These are phyloP conservation scores for Dendrobium nobile DNA, from an alignment of 106 monocot species.

Conservation along the genomic window DNA sequence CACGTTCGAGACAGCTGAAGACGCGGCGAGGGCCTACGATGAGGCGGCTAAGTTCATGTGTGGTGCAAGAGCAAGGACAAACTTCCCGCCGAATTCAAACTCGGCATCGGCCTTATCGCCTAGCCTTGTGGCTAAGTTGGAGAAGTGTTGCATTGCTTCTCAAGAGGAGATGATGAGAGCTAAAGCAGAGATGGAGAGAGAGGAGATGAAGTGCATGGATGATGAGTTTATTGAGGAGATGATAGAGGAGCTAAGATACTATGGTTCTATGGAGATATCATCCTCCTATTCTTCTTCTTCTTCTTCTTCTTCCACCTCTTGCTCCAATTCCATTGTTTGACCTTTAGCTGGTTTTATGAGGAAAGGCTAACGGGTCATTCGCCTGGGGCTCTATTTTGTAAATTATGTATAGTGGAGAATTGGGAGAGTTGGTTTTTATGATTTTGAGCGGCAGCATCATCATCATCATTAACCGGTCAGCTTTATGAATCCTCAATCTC, in stretches of 20 bases:
- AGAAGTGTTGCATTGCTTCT: slow-evolving; percentile 38
- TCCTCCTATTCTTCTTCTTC: slow-evolving; percentile 22
- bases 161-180: not conserved
- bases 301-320: not conserved
- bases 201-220: slow-evolving; percentile 24
- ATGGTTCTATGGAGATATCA: slow-evolving; percentile 74
- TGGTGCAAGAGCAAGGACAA: slow-evolving; percentile 50
- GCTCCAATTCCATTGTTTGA: not conserved
- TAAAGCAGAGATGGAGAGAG: not conserved
- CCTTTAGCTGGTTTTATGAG: not conserved
- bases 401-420: not conserved
- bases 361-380: not conserved
- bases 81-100: slow-evolving; percentile 42
- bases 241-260: slow-evolving; percentile 77
- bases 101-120: slow-evolving; percentile 28
- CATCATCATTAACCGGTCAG: slow-evolving; percentile 1
- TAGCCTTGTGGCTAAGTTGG: slow-evolving; percentile 59
- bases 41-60: slow-evolving; percentile 79
- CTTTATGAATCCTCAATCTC: not conserved
- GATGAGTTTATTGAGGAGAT: slow-evolving; percentile 71
- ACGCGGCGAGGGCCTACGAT: slow-evolving; percentile 78
- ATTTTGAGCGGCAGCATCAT: not conserved
- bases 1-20: slow-evolving; percentile 85
- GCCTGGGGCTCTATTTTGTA: not conserved
- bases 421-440: slow-evolving; percentile 3